A percentile compares a stretch with the other conserved stretches of the same genome.
Conservation (phyloP, 257 asterid species). For the Gentiana straminea region DNA sequence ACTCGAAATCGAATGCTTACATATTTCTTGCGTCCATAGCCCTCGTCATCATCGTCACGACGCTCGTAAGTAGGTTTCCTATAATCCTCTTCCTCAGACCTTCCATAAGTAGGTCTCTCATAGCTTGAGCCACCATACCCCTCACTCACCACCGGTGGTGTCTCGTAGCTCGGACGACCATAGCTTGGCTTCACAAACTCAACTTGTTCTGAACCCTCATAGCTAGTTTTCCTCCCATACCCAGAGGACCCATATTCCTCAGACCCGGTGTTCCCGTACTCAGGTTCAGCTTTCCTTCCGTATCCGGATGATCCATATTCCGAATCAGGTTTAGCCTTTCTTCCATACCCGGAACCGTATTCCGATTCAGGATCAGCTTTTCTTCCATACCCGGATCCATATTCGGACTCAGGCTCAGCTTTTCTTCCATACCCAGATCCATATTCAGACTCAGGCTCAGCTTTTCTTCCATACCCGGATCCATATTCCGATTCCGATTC, state of each 20-base stretch:
- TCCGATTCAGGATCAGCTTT: slow-evolving; percentile 15
- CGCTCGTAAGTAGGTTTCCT: slow-evolving; percentile 18
- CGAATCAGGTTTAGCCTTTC: slow-evolving; percentile 7
- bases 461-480: slow-evolving; percentile 20
- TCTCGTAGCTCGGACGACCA: slow-evolving; percentile 22
- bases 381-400: slow-evolving; percentile 36
- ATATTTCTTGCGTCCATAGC: slow-evolving; percentile 60
- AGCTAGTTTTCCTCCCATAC: slow-evolving; percentile 12
- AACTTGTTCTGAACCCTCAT: too few species aligned
- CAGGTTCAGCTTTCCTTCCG: slow-evolving; percentile 14
- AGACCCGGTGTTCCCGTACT: slow-evolving; percentile 17
- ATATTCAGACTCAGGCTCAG: slow-evolving; percentile 2
- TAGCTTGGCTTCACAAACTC: slow-evolving; percentile 24
- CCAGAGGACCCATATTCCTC: slow-evolving; percentile 19
- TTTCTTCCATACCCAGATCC: slow-evolving; percentile 22
- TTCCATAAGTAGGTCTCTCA: slow-evolving; percentile 53
- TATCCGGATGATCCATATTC: slow-evolving; percentile 21
- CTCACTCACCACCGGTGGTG: slow-evolving; percentile 6
- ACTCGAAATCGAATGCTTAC: slow-evolving; percentile 22
- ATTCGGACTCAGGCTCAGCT: slow-evolving; percentile 8
- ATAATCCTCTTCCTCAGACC: slow-evolving; percentile 36
- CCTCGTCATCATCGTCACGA: slow-evolving; percentile 14
- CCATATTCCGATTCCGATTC: slow-evolving; percentile 16
- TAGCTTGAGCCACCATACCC: slow-evolving; percentile 22
- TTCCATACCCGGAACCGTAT: slow-evolving; percentile 19